These are phyloP conservation scores for Aegilops tauschii DNA, from an alignment of 176 grass and related monocot genomes.

Conservation along the genomic window DNA sequence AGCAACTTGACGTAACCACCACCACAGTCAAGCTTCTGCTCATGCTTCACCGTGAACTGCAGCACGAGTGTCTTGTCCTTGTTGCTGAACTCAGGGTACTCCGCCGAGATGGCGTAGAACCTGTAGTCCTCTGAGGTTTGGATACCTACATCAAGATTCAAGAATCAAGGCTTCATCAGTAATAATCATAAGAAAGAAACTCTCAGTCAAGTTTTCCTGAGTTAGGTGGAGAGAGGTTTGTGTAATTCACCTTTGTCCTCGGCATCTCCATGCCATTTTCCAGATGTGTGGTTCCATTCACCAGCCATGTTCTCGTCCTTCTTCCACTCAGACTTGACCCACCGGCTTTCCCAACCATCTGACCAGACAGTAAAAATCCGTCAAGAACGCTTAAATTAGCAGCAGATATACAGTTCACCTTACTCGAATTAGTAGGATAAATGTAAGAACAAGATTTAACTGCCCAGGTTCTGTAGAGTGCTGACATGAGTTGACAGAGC, in stretches of 20 bases:
- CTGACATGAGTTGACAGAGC: background rate
- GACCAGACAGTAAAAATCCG: background rate
- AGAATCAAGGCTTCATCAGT: background rate
- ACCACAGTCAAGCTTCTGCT: constrained; percentile 94
- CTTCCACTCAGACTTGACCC: constrained; percentile 95
- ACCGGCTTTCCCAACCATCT: constrained; percentile 88
- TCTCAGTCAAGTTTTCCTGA: background rate
- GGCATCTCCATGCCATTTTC: constrained; percentile 79
- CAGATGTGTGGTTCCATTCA: constrained; percentile 88
- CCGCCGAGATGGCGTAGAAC: constrained; percentile 90
- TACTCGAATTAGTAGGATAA: background rate
- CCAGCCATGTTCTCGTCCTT: constrained; percentile 73
- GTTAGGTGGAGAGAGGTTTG: too few relatives aligned
- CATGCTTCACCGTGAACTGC: constrained; percentile 93
- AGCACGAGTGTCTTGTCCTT: constrained; percentile 89
- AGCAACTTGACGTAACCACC: constrained; percentile 93
- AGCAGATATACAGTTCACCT: background rate
- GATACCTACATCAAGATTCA: constrained; percentile 53
- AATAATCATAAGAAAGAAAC: background rate
- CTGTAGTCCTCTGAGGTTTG: constrained; percentile 89
- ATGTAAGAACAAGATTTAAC: background rate
- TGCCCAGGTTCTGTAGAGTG: background rate
- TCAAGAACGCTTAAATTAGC: background rate
- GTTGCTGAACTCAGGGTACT: constrained; percentile 83
- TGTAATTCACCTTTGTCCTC: constrained; percentile 70